Conservation (phyloP, 2,329 filamentous ascomycete species). For the Monosporascus sp. region DNA sequence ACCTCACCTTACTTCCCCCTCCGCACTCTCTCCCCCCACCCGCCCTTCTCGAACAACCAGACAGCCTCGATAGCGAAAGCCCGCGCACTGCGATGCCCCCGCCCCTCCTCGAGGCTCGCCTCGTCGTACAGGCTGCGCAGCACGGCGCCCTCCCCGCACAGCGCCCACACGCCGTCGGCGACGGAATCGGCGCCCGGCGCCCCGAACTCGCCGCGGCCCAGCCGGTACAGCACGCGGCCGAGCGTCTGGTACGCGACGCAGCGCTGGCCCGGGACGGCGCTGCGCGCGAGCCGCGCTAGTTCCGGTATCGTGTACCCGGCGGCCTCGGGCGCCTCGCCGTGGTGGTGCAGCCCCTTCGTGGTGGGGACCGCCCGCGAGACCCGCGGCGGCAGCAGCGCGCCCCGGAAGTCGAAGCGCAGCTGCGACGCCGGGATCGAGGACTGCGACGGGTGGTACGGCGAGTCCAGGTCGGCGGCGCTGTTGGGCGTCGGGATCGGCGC, state of each 20-base stretch:
- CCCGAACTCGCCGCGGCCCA: conserved; percentile 70
- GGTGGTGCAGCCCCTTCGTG: conserved; percentile 82
- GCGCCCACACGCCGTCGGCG: conserved; percentile 76
- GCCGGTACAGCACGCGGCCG: conserved; percentile 75
- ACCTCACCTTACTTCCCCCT: conserved; percentile 45
- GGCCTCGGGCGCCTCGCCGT: conserved; percentile 85
- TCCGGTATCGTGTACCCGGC: conserved; percentile 92
- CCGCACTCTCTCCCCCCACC: conserved; percentile 56
- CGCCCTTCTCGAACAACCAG: conserved; percentile 75
- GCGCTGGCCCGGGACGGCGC: conserved; percentile 76
- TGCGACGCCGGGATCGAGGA: conserved; percentile 66
- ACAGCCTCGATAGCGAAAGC: conserved; percentile 85
- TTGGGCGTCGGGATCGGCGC: conserved; percentile 62
- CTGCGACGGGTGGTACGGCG: conserved; percentile 76
- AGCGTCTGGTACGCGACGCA: conserved; percentile 91
- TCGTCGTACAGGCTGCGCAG: conserved; percentile 74
- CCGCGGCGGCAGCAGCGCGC: conserved; percentile 71
- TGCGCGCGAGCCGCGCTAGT: conserved; percentile 73
- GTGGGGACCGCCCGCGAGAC: conserved; percentile 69
- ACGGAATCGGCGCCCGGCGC: conserved; percentile 59
- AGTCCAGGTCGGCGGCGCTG: conserved; percentile 61
- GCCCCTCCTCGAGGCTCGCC: conserved; percentile 57
- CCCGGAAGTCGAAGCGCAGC: conserved; percentile 85
- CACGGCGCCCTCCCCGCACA: conserved; percentile 70
- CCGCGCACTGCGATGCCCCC: conserved; percentile 71